These are phyloP conservation scores for Xylariaceae sp. DNA, from an alignment of 2,329 filamentous ascomycete genomes.

Conservation along the genomic window DNA sequence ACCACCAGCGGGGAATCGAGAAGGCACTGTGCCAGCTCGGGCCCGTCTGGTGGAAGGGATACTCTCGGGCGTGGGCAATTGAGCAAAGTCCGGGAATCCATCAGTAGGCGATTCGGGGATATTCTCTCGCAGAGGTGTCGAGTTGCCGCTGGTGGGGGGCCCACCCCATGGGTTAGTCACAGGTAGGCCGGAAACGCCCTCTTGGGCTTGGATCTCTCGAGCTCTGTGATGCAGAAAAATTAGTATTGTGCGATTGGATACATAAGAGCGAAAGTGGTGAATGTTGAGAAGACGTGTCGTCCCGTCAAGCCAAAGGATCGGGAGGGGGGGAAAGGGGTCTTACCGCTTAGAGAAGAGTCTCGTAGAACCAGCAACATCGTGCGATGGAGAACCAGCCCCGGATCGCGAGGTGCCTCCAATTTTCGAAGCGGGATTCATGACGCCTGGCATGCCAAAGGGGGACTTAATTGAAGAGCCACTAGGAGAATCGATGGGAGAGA, in stretches of 20 bases:
- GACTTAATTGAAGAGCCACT: conserved; percentile 60
- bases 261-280: conserved; percentile 14
- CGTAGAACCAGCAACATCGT: conserved; percentile 67
- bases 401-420: conserved; percentile 62
- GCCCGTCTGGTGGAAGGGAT: conserved; percentile 69
- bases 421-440: conserved; percentile 53
- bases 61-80: conserved; percentile 60
- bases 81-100: conserved; percentile 86
- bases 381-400: conserved; percentile 92
- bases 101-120: conserved; percentile 96
- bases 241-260: conserved; percentile 15
- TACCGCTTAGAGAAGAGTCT: conserved; percentile 92
- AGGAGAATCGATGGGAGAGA: conserved; percentile 69
- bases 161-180: conserved; percentile 77
- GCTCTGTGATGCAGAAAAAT: conserved; percentile 51
- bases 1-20: conserved; percentile 77
- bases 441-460: conserved; percentile 64
- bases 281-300: neutral
- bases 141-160: conserved; percentile 92
- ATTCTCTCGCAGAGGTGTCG: conserved; percentile 90
- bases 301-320: neutral
- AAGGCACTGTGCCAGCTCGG: conserved; percentile 92
- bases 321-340: conserved; percentile 31
- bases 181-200: conserved; percentile 67
- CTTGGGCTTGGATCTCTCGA: conserved; percentile 93